A percentile compares a stretch with the other conserved stretches of the same genome.
phyloP scores from a whole-genome alignment of 306 rosid species.

The barrel medic (Medicago truncatula) region MtrunA17r5.0-ANR NC_053047.1:8367501-8368000 shows the following conservation, averaged over 20 bases:
- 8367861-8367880: slow-evolving; percentile 9
- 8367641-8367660: slow-evolving; percentile 98
- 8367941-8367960: not conserved
- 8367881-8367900: slow-evolving; percentile 7
- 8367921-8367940: not conserved
- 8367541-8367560: slow-evolving; percentile 90
- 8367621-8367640: slow-evolving; percentile 93
- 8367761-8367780: not conserved
- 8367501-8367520: slow-evolving; percentile 61
- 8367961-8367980: slow-evolving; percentile 24
- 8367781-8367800: slow-evolving; percentile 13
- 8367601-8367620: slow-evolving; percentile 97
- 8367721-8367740: slow-evolving; percentile 66
- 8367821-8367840: slow-evolving; percentile 13
- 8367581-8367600: slow-evolving; percentile 92
- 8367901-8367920: slow-evolving; percentile 4
- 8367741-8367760: slow-evolving; percentile 20
- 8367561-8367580: slow-evolving; percentile 90
- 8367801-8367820: slow-evolving; percentile 27
- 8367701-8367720: slow-evolving; percentile 90
- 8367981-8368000: not conserved
- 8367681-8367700: slow-evolving; percentile 97
- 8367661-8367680: slow-evolving; percentile 98
- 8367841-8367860: slow-evolving; percentile 19
- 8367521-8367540: slow-evolving; percentile 87